phyloP scores from a whole-genome alignment of 768 basidiomycete species.

The Psilocybe subaeruginosa region DNA sequence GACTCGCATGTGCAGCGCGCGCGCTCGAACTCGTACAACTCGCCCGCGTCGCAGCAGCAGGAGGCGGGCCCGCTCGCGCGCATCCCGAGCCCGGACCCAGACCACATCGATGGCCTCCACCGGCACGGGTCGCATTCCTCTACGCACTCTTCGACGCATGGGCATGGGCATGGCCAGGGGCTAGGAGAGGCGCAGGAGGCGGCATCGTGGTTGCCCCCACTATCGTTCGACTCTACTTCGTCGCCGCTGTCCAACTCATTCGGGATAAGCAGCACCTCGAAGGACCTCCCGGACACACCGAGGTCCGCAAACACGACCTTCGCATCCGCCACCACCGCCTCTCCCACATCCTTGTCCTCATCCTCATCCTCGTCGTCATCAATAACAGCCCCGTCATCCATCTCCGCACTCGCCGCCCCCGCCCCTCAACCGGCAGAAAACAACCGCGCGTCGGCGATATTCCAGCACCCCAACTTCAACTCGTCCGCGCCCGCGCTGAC shows the following conservation, averaged over 20 bases:
- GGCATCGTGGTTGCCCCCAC: constrained; percentile 64
- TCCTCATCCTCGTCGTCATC: not conserved
- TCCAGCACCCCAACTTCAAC: constrained; percentile 81
- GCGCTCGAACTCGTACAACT: constrained; percentile 84
- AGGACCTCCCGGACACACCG: constrained; percentile 36
- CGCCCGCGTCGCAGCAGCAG: constrained; percentile 50
- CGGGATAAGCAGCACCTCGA: constrained; percentile 32
- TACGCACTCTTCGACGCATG: constrained; percentile 3
- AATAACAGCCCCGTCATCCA: constrained; percentile 9
- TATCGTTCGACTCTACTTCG: constrained; percentile 54
- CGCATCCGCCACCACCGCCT: not conserved
- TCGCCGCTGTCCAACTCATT: constrained; percentile 28
- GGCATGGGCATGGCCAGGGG: constrained; percentile 29
- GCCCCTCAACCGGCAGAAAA: constrained; percentile 43
- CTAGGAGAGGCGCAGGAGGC: constrained; percentile 32
- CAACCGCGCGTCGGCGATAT: constrained; percentile 46
- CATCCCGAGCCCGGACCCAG: constrained; percentile 83
- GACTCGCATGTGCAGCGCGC: constrained; percentile 49
- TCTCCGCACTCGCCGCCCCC: constrained; percentile 25
- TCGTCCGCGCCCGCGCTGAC: constrained; percentile 90
- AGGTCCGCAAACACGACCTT: not conserved
- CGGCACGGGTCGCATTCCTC: constrained; percentile 64
- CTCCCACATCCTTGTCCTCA: not conserved
- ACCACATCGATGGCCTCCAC: constrained; percentile 86
- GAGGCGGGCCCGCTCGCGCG: constrained; percentile 79